A percentile compares a stretch with the other conserved stretches of the same genome.
Evolutionary conservation across 768 basidiomycete genomes (phyloP).

Genomic region (Leccinum fibrillosum): DNA sequence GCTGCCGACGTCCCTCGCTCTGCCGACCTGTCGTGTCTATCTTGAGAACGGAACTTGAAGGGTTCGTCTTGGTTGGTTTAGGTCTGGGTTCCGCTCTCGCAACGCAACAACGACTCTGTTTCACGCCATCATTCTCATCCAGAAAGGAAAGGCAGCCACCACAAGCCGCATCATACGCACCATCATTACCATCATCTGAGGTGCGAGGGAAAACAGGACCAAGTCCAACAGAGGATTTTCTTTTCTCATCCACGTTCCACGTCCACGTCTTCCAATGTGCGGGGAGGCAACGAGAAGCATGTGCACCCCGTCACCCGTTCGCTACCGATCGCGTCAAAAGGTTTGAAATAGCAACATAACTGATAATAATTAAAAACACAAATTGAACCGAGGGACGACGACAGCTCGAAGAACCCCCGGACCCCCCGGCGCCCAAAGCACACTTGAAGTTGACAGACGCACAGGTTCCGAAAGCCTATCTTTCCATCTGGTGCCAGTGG

Average conservation of each 20-base stretch:
- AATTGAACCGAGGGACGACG: background rate
- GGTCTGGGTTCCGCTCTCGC: background rate
- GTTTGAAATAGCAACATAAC: background rate
- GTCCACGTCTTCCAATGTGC: background rate
- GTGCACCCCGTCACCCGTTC: conserved; percentile 22
- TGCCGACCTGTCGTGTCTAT: conserved; percentile 8
- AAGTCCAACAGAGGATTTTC: background rate
- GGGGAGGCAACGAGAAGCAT: conserved; percentile 7
- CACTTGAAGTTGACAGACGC: background rate
- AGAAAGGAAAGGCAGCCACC: background rate
- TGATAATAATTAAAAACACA: background rate
- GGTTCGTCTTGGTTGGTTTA: background rate
- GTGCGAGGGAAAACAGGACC: background rate
- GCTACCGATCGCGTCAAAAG: conserved; percentile 8
- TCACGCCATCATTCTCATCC: background rate
- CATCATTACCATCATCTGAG: background rate
- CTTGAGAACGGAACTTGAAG: background rate
- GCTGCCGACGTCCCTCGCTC: background rate
- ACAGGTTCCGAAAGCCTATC: background rate
- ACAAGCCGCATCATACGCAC: background rate
- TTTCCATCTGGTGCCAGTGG: background rate
- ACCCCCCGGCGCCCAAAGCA: background rate
- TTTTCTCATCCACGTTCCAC: background rate
- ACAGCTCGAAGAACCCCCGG: background rate
- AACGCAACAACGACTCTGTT: background rate